These are phyloP conservation scores for Colletotrichum siamense DNA, from an alignment of 2,329 filamentous ascomycete species.

Conservation along the genomic window DNA sequence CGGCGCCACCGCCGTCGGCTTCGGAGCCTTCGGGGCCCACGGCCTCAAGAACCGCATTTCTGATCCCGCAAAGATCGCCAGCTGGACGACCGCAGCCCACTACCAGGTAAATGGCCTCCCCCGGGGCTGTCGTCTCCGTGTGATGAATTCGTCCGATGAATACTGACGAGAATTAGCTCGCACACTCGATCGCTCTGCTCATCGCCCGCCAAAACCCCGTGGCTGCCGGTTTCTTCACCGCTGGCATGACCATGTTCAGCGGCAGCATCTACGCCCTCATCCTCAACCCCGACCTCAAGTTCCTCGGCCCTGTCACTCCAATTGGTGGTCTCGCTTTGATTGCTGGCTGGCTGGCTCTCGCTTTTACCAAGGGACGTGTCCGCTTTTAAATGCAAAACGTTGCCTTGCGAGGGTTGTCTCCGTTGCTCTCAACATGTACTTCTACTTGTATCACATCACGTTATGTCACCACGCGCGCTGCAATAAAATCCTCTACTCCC, in stretches of 20 bases:
- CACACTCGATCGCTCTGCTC: slow-evolving; percentile 67
- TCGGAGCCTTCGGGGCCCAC: slow-evolving; percentile 73
- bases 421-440: neutral
- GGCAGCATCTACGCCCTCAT: slow-evolving; percentile 70
- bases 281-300: slow-evolving; percentile 66
- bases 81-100: slow-evolving; percentile 69
- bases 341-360: slow-evolving; percentile 62
- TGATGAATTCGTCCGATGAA: no score
- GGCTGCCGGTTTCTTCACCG: slow-evolving; percentile 63
- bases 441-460: neutral
- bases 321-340: slow-evolving; percentile 69
- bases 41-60: slow-evolving; percentile 66
- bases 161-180: slow-evolving; percentile 48
- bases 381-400: neutral
- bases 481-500: neutral
- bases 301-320: slow-evolving; percentile 69
- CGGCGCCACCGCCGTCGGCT: slow-evolving; percentile 64
- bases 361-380: slow-evolving; percentile 23
- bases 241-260: slow-evolving; percentile 71
- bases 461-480: neutral
- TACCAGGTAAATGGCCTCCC: slow-evolving; percentile 60
- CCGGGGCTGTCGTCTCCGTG: neutral
- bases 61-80: slow-evolving; percentile 63
- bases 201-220: slow-evolving; percentile 62
- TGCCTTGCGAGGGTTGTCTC: neutral